Base-by-base conservation (phyloP, 148 eudicot species). In the Fagopyrum tataricum region DNA sequence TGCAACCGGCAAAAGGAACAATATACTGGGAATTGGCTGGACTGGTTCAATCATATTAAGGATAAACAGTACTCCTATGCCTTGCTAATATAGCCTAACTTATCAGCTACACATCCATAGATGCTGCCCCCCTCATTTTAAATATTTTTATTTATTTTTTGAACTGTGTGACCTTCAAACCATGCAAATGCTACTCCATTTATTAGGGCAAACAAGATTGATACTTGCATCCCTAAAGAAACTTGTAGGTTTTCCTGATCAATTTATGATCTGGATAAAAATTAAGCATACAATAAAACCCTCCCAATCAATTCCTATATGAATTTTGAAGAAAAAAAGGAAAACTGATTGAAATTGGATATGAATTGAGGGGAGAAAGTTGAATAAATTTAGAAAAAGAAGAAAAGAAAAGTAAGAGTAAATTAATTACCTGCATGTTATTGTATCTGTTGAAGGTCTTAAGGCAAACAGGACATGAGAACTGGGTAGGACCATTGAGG, bases 391-490 rank as follows among this genome's bases (percentile, higher is more conserved):
- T 18, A n/a, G 3, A 58, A 6, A 58, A 37, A 26, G 40, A 56
- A 20, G 66, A 59, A 61, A 71, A n/a, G n/a, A n/a, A n/a, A 14
- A 2, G 5, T 26, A 10, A 59, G 12, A 61, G 0, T 5, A 48
- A 79, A 73, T 42, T 37, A 55, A 3, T 11, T 74, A 91, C 97
- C 92, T 93, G 98, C 98, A 93, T 91, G 87, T 93, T 93, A 76
- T 93, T 93, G 86, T 93, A 93, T 80, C 98, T 76, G 66, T 93
- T 93, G 92, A 93, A 93, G 85, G 95, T 89, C 83, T 91, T 91
- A 81, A 41, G 85, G 84, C 98, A 93, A 87, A 93, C 88, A 44
- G 92, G 98, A 72, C 98, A 93, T 10, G 97, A 91, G 84, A 93
- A 93, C 72, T 93, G 98, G 24, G 97, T 93, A 39, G 98, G 98